Evolutionary conservation across 768 basidiomycete genomes (phyloP).

Genomic region (Ephemerocybe angulata): DNA sequence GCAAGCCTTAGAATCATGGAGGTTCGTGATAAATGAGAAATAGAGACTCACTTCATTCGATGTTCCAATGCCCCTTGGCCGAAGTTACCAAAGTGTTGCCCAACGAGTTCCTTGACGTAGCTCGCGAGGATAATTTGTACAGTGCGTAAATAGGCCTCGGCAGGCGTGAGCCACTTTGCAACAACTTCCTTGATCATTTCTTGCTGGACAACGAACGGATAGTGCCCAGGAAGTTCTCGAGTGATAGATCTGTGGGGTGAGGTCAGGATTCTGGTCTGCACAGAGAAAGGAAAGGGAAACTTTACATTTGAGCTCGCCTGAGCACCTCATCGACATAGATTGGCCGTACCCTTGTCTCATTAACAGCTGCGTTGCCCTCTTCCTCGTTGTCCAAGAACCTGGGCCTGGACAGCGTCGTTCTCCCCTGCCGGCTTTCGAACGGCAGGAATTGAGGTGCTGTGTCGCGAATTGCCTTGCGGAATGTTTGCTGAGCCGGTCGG

Average conservation of each 20-base stretch:
- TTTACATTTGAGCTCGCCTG: not conserved
- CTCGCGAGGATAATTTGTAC: constrained; percentile 35
- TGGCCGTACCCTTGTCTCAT: not conserved
- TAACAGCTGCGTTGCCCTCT: constrained; percentile 9
- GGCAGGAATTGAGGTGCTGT: constrained; percentile 62
- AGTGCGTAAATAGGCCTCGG: constrained; percentile 39
- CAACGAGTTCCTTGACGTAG: constrained; percentile 42
- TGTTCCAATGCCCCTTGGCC: constrained; percentile 51
- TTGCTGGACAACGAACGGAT: constrained; percentile 59
- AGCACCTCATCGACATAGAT: not conserved
- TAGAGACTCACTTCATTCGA: constrained; percentile 34
- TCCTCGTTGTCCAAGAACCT: constrained; percentile 20
- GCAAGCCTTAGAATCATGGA: not conserved
- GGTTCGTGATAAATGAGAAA: not conserved
- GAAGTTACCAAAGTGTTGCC: constrained; percentile 47
- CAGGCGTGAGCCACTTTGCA: constrained; percentile 46
- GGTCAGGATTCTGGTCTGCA: not conserved
- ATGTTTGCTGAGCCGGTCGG: constrained; percentile 43
- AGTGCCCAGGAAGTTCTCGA: constrained; percentile 65
- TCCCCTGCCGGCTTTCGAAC: constrained; percentile 25
- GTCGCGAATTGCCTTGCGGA: constrained; percentile 42
- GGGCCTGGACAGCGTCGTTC: constrained; percentile 13
- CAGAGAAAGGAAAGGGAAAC: not conserved
- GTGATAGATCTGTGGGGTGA: constrained; percentile 64
- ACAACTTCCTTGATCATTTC: constrained; percentile 45